These are phyloP conservation scores for Exophiala xenobiotica DNA, from an alignment of 2,329 filamentous ascomycete genomes.

Conservation along the genomic window DNA sequence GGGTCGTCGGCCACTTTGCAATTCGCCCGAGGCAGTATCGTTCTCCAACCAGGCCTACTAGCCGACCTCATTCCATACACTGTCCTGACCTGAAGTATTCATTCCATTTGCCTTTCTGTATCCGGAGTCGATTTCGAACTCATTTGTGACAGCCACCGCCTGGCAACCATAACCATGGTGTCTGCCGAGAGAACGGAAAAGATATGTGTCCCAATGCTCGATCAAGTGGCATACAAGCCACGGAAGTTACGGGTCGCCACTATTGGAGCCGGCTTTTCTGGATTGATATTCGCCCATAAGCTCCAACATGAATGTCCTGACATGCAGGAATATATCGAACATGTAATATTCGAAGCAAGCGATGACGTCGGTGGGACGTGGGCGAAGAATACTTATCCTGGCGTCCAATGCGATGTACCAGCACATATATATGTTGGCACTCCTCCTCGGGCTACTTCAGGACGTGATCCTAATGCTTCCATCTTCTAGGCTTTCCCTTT, in stretches of 20 bases:
- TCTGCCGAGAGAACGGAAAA: conserved; percentile 19
- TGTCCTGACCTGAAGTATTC: too few relatives aligned
- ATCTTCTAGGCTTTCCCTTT: conserved; percentile 36
- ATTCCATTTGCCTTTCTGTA: too few relatives aligned
- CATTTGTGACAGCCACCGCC: not conserved
- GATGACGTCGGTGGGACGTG: conserved; percentile 43
- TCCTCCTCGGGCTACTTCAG: too few relatives aligned
- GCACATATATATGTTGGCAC: conserved; percentile 61
- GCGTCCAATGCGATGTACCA: conserved; percentile 61
- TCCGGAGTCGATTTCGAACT: too few relatives aligned
- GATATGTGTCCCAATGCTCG: conserved; percentile 22
- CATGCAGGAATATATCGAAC: conserved; percentile 37
- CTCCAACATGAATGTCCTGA: conserved; percentile 39
- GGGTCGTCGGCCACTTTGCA: too few relatives aligned
- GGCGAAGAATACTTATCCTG: conserved; percentile 45
- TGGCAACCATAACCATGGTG: conserved; percentile 8
- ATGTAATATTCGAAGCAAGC: conserved; percentile 46
- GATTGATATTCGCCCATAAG: conserved; percentile 43
- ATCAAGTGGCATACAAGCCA: conserved; percentile 25
- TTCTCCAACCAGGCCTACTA: too few relatives aligned
- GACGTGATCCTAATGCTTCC: not conserved
- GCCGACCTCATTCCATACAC: too few relatives aligned
- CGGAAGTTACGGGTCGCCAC: conserved; percentile 28
- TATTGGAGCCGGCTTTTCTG: conserved; percentile 36
- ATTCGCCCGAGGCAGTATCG: too few relatives aligned